phyloP scores from a whole-genome alignment of 225 moss, liverwort and hornwort genomes.

The Pseudisothecium myosuroides region DNA sequence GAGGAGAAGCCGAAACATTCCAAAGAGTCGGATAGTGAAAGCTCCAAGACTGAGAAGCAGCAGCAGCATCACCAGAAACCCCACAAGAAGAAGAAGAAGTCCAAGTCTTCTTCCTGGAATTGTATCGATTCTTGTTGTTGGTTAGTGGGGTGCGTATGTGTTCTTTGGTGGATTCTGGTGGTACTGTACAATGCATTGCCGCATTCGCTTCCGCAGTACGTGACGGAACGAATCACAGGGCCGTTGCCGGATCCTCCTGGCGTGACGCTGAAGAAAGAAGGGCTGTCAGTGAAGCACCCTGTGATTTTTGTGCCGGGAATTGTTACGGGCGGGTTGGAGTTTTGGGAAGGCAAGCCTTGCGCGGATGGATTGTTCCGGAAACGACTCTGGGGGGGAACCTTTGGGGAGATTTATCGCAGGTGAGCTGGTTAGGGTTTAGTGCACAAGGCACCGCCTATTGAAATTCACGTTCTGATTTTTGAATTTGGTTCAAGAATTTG shows the following conservation, averaged over 20 bases:
- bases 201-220: slow-evolving; percentile 64
- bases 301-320: slow-evolving; percentile 94
- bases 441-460: neutral
- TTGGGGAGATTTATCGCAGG: slow-evolving; percentile 95
- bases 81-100: slow-evolving; percentile 32
- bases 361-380: slow-evolving; percentile 78
- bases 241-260: slow-evolving; percentile 80
- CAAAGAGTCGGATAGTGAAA: slow-evolving; percentile 32
- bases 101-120: slow-evolving; percentile 35
- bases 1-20: neutral
- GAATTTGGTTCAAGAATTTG: neutral
- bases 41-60: slow-evolving; percentile 9
- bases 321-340: slow-evolving; percentile 91
- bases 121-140: slow-evolving; percentile 90
- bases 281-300: slow-evolving; percentile 56
- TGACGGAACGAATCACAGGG: slow-evolving; percentile 72
- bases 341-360: slow-evolving; percentile 88
- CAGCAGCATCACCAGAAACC: slow-evolving; percentile 2
- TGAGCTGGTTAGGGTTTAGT: slow-evolving; percentile 8
- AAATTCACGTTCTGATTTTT: neutral
- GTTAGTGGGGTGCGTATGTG: slow-evolving; percentile 76
- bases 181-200: slow-evolving; percentile 81
- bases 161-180: slow-evolving; percentile 64
- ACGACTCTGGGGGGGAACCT: slow-evolving; percentile 93
- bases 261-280: slow-evolving; percentile 55